Conservation (phyloP, 176 grass and related monocot genomes). For the Themeda triandra region DNA sequence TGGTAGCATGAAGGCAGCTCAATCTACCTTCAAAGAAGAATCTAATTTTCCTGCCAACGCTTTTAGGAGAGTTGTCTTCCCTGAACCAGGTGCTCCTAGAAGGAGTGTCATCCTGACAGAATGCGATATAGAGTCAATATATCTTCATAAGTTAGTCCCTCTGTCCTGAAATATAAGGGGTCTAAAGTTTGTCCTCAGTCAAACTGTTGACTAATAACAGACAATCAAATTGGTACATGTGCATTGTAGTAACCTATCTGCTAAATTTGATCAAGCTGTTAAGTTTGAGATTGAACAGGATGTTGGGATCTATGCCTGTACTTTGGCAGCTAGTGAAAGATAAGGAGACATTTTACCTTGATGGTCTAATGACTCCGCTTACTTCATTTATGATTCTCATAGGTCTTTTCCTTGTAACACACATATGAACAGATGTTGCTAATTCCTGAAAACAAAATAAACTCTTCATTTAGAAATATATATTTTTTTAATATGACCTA, state of each 20-base stretch:
- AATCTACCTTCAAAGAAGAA: constrained; percentile 60
- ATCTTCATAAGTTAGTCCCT: neutral
- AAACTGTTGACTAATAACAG: constrained; percentile 3
- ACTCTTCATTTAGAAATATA: neutral
- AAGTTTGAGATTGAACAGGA: neutral
- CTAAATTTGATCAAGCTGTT: neutral
- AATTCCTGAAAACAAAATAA: constrained; percentile 49
- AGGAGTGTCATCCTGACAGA: constrained; percentile 90
- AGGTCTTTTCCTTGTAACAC: constrained; percentile 51
- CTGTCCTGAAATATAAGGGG: neutral
- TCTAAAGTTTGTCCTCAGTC: neutral
- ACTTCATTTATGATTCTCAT: constrained; percentile 66
- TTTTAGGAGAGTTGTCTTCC: constrained; percentile 87
- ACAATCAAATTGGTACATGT: neutral
- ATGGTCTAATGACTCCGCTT: constrained; percentile 61
- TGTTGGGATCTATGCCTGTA: neutral
- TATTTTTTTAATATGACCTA: neutral
- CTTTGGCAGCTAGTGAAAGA: neutral
- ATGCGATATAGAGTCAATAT: neutral
- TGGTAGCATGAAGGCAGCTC: constrained; percentile 1
- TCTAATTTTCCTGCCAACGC: constrained; percentile 68
- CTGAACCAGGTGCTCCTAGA: constrained; percentile 86
- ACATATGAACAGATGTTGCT: constrained; percentile 48
- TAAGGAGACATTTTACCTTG: constrained; percentile 43
- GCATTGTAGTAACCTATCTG: neutral